Conservation (phyloP, 345 rosid species). For the Erucastrum elatum region DNA sequence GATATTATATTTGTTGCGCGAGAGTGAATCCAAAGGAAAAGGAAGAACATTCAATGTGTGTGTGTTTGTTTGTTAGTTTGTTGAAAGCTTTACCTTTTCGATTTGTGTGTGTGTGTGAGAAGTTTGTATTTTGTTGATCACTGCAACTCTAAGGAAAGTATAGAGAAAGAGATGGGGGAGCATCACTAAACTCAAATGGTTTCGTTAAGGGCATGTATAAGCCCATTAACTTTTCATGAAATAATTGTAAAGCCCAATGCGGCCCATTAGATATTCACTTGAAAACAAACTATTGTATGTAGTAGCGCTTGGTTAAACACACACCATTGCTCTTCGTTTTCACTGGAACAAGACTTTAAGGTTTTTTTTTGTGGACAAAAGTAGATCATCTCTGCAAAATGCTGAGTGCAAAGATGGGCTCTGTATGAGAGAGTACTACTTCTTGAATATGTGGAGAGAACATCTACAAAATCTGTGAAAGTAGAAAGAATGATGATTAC, state of each 20-base stretch:
- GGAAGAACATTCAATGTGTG: conserved; percentile 1
- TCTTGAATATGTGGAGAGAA: not conserved
- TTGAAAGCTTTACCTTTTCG: not conserved
- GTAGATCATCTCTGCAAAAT: no score
- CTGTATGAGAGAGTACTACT: not conserved
- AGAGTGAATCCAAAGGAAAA: conserved; percentile 27
- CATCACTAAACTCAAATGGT: not conserved
- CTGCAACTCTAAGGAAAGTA: not conserved
- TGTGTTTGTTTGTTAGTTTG: conserved; percentile 11
- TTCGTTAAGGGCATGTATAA: not conserved
- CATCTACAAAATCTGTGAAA: not conserved
- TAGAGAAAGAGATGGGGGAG: not conserved
- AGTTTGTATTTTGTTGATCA: not conserved
- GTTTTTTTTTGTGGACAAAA: no score
- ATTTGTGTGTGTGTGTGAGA: not conserved
- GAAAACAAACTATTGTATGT: not conserved
- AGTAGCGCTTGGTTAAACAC: no score
- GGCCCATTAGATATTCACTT: not conserved
- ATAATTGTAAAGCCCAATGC: not conserved
- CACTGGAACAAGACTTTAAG: no score
- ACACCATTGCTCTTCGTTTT: no score
- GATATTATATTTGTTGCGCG: not conserved
- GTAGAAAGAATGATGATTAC: not conserved
- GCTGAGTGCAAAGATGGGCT: not conserved
- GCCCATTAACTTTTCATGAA: not conserved